Evolutionary conservation across 2,329 filamentous ascomycete genomes (phyloP), one percentile per base, ranked within the genome.

Genomic region (Talaromyces sp.): DNA sequence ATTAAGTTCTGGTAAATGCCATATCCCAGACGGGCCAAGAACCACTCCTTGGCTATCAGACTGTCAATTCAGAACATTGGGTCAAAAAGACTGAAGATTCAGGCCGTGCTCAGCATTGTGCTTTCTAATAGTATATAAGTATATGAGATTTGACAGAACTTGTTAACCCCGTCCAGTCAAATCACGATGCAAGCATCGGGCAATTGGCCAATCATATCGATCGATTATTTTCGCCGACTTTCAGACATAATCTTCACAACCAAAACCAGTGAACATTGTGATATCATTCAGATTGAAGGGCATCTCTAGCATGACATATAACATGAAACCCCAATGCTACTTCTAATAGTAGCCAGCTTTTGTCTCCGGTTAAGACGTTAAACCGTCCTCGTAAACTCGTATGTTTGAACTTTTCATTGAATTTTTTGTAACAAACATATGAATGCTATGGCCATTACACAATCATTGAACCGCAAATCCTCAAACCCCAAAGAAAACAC

Each of bases 391-490:
- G 27, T 54, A 36, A 38, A 56, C n/a, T 56, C 53, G 53, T 59
- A 29, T 59, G 38, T 59, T 45, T 59, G 34, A 45, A 59, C 36
- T 59, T 59, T 59, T 59, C 56, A 45, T 59, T 59, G 56, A 59
- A 59, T 56, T 56, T 29, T 63, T 58, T 53, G 61, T 63, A 63
- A 63, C 61, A 63, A 63, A 74, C 73, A 76, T 59, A 72, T 77
- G 74, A 75, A 78, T 77, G 74, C 74, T 75, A 75, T 77, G 74
- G 76, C 76, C 76, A 74, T 77, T 73, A 76, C 74, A 75, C 72
- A 77, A 74, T 77, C 73, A 75, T 78, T 77, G 74, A 77, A 76
- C 75, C 73, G 69, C 74, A 78, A 76, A 77, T 72, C 72, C 75
- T 75, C 69, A 70, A 69, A 69, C 49, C 49, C 69, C 75, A 71